Base-by-base conservation (phyloP, 805 yeast genomes). In the Ogataea trehalophila region DNA sequence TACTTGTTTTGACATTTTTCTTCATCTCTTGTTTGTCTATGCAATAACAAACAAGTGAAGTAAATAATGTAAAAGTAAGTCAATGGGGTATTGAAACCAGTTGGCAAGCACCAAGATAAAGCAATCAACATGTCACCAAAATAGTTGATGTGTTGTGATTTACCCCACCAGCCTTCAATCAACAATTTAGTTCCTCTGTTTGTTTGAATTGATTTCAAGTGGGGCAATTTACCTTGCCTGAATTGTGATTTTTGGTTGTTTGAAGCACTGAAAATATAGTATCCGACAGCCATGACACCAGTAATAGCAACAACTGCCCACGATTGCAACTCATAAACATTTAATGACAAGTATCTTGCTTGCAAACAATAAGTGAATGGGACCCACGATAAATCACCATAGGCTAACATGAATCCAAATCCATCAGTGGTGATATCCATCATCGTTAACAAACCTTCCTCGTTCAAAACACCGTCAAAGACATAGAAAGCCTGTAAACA, bases 341-440 rank as follows among this genome's bases (percentile, higher is more conserved):
- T 79, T 39, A 82, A 74, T 6, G 90, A 78, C 53, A 92, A 70
- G 63, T 82, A 94, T 51, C 98, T 77, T 2, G 95, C 76, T 63
- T 94, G 99, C 49, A 94, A 65, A 9, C 90, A 77, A 65, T 94
- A 94, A 1, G 95, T 77, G 73, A 92, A 92, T 33, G 99, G 99
- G 20, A 94, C 89, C 72, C 94, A 77, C 2, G 94, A 82, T 58
- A 94, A 74, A 63, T 94, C 99, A 29, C 99, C 99, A 70, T 92
- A 91, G 3, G 90, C 81, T 45, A 94, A 73, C 99, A 94, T 94
- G 69, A 84, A 91, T 1, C 99, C 99, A 64, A 94, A 89, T 0
- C 99, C 99, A 69, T 94, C 99, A 11, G 96, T 87, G 6, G 95
- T 86, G 43, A 91, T 81, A 66, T 94, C 99, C 77, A 94, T 92